Percentiles rank a stretch among this genome's conserved stretches.
These are phyloP conservation scores for Talaromyces atroroseus DNA, from an alignment of 2,329 filamentous ascomycete genomes.

Conservation along the genomic window DNA sequence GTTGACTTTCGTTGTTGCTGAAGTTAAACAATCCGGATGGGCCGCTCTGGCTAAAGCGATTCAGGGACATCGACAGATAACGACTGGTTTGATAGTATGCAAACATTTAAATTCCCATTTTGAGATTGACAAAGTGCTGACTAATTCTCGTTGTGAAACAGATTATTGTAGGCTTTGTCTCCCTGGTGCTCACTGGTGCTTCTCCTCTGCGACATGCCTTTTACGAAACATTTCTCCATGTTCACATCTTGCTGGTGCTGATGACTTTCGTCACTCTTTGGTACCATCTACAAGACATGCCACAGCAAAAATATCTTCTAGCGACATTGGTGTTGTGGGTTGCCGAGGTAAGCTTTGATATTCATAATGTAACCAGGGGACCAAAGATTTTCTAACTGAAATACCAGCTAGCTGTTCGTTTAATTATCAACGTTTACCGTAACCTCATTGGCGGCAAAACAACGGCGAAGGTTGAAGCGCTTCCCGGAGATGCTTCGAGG, in stretches of 20 bases:
- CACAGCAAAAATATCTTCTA: conserved; percentile 69
- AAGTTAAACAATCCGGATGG: conserved; percentile 44
- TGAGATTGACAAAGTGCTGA: background rate
- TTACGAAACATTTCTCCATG: conserved; percentile 91
- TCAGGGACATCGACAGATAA: conserved; percentile 28
- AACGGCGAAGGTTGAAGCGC: conserved; percentile 59
- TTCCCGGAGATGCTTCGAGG: conserved; percentile 64
- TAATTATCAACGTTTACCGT: conserved; percentile 58
- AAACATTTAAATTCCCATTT: background rate
- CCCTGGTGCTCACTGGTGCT: conserved; percentile 64
- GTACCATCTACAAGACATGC: conserved; percentile 67
- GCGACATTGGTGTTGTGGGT: conserved; percentile 72
- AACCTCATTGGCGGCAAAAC: conserved; percentile 59
- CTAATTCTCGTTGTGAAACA: conserved; percentile 16
- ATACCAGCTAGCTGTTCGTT: conserved; percentile 51
- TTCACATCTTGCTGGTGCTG: conserved; percentile 72
- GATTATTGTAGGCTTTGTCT: conserved; percentile 51
- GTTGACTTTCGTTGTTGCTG: conserved; percentile 64
- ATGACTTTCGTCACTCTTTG: conserved; percentile 66
- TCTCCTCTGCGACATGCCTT: conserved; percentile 87
- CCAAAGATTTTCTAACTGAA: conserved; percentile 7
- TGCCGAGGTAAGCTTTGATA: conserved; percentile 47
- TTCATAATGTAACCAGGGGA: background rate
- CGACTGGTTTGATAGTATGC: conserved; percentile 42
- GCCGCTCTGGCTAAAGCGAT: conserved; percentile 26